Evolutionary conservation across 225 moss, liverwort and hornwort genomes (phyloP).

Genomic region (Lunularia cruciata): DNA sequence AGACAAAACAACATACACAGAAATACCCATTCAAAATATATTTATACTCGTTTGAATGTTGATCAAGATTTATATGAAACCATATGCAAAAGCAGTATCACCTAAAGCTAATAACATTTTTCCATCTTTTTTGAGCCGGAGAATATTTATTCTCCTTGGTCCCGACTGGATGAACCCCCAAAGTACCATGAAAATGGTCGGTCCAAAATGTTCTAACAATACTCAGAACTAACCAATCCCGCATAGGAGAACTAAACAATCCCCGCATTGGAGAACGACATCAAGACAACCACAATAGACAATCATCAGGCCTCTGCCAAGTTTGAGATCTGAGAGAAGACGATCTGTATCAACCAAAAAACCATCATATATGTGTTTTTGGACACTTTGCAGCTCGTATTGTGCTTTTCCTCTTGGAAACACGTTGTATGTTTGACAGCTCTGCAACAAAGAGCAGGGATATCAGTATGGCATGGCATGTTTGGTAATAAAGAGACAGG

Average conservation of each 20-base stretch:
- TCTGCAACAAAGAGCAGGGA: constrained; percentile 48
- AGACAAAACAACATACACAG: too few relatives aligned
- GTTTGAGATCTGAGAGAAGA: constrained; percentile 71
- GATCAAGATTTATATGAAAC: constrained; percentile 47
- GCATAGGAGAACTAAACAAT: too few relatives aligned
- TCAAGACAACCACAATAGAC: constrained; percentile 61
- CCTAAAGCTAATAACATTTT: constrained; percentile 46
- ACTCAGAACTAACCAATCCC: constrained; percentile 63
- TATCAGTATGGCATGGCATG: too few relatives aligned
- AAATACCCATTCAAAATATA: too few relatives aligned
- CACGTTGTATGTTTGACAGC: constrained; percentile 72
- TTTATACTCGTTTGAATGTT: too few relatives aligned
- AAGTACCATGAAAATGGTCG: too few relatives aligned
- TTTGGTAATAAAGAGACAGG: too few relatives aligned
- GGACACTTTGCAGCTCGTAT: constrained; percentile 57
- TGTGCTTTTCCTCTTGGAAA: constrained; percentile 48
- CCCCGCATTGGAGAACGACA: constrained; percentile 66
- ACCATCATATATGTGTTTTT: constrained; percentile 61
- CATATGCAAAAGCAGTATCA: constrained; percentile 64
- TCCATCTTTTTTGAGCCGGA: constrained; percentile 32
- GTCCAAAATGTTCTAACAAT: too few relatives aligned
- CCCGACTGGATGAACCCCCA: too few relatives aligned
- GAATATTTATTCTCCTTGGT: constrained; percentile 24
- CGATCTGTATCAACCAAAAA: constrained; percentile 58
- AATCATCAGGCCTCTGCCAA: constrained; percentile 67